These are phyloP conservation scores for Austroboletus eburneus DNA, from an alignment of 768 basidiomycete species.

Conservation along the genomic window DNA sequence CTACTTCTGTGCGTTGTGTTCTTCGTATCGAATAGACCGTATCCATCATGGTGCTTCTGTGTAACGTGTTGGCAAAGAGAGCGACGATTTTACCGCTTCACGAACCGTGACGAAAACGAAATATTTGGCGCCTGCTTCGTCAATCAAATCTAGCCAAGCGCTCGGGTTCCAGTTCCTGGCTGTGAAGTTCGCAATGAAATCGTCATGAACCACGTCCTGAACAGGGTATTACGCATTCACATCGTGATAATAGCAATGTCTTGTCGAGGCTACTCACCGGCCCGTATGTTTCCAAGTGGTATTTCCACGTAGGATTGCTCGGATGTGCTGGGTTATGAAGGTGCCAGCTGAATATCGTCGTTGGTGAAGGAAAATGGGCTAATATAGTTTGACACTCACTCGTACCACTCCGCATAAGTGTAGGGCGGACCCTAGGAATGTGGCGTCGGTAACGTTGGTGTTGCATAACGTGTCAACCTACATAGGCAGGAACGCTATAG, in stretches of 20 bases:
- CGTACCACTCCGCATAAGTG: conserved; percentile 54
- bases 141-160: conserved; percentile 52
- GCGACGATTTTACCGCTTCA: conserved; percentile 1
- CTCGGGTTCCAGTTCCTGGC: conserved; percentile 51
- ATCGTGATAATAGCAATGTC: background rate
- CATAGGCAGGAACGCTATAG: conserved; percentile 46
- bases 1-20: conserved; percentile 50
- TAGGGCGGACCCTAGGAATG: conserved; percentile 34
- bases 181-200: conserved; percentile 53
- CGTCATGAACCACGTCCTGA: conserved; percentile 50
- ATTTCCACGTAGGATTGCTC: conserved; percentile 40
- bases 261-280: conserved; percentile 21
- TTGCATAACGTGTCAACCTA: conserved; percentile 4
- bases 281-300: conserved; percentile 50
- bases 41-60: conserved; percentile 64
- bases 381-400: conserved; percentile 32
- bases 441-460: background rate
- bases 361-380: background rate
- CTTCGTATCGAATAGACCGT: conserved; percentile 50
- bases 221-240: background rate
- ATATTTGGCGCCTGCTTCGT: conserved; percentile 55
- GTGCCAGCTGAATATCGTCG: conserved; percentile 30
- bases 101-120: conserved; percentile 53
- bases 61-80: background rate
- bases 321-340: conserved; percentile 35